Conservation (phyloP, 179 eudicot species). For the Actinidia chinensis region DNA sequence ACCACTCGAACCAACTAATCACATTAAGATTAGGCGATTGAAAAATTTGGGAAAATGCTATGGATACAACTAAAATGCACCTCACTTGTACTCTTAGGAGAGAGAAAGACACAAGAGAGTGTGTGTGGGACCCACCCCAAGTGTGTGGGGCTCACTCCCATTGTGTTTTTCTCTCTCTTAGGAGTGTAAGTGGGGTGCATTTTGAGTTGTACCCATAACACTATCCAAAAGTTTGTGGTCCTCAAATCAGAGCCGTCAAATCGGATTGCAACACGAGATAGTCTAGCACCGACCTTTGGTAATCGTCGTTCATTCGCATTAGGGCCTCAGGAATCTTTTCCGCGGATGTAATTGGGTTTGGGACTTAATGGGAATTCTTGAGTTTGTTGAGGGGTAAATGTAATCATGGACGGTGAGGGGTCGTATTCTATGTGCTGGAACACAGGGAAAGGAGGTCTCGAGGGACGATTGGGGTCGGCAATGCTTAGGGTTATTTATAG, state of each 20-base stretch:
- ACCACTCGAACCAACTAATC: constrained; percentile 52
- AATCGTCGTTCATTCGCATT: constrained; percentile 46
- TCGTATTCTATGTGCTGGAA: constrained; percentile 69
- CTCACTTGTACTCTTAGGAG: too few species aligned
- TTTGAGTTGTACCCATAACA: too few species aligned
- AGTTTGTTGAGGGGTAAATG: constrained; percentile 18
- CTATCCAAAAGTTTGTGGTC: too few species aligned
- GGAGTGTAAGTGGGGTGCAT: too few species aligned
- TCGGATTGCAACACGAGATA: constrained; percentile 59
- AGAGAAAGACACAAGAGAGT: too few species aligned
- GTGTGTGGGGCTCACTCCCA: too few species aligned
- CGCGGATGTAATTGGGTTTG: constrained; percentile 45
- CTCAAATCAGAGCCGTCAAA: constrained; percentile 50
- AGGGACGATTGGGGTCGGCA: too few species aligned
- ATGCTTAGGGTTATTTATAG: too few species aligned
- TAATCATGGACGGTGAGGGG: constrained; percentile 53
- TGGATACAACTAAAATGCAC: too few species aligned
- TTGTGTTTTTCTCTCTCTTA: too few species aligned
- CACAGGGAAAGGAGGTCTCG: too few species aligned
- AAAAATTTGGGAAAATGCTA: constrained; percentile 46
- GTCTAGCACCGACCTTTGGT: constrained; percentile 50
- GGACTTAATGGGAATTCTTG: constrained; percentile 37
- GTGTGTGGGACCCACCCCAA: too few species aligned
- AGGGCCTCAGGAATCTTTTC: constrained; percentile 49
- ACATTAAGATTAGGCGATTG: constrained; percentile 52